A percentile compares a stretch with the other conserved stretches of the same genome.
phyloP scores from a whole-genome alignment of 345 rosid genomes.

The Acer yangbiense region DNA sequence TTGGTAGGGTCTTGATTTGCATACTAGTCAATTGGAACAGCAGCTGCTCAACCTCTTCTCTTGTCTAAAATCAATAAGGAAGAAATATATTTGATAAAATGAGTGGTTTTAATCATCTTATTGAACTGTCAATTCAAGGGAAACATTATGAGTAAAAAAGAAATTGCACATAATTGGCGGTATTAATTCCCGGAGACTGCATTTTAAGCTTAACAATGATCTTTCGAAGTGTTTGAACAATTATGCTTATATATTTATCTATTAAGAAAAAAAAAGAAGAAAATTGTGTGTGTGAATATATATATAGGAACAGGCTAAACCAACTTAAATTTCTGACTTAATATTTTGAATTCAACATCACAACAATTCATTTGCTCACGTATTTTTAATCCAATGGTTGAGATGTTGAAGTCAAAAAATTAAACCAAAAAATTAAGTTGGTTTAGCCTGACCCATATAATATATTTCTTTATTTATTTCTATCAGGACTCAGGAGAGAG shows the following conservation, averaged over 20 bases:
- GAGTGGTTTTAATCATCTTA: neutral
- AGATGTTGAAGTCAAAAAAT: too few relatives aligned
- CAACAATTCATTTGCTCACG: too few relatives aligned
- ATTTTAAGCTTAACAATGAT: conserved; percentile 11
- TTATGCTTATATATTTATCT: neutral
- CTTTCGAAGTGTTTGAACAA: neutral
- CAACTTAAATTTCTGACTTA: too few relatives aligned
- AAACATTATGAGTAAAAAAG: neutral
- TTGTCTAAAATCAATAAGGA: neutral
- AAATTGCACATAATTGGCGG: neutral
- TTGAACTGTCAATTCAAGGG: neutral
- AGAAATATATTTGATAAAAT: neutral
- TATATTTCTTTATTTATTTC: neutral
- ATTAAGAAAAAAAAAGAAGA: neutral
- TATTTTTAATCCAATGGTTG: too few relatives aligned
- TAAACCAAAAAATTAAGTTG: too few relatives aligned
- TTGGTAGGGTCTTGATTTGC: neutral
- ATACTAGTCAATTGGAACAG: neutral
- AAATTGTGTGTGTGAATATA: neutral
- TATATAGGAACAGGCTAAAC: too few relatives aligned
- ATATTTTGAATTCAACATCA: too few relatives aligned
- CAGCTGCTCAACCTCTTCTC: neutral
- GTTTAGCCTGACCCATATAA: too few relatives aligned
- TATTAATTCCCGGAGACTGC: neutral
- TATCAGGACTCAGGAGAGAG: neutral